A percentile compares a stretch with the other conserved stretches of the same genome.
Conservation (phyloP, 306 rosid genomes). For the Cucurbita argyrosperma region DNA sequence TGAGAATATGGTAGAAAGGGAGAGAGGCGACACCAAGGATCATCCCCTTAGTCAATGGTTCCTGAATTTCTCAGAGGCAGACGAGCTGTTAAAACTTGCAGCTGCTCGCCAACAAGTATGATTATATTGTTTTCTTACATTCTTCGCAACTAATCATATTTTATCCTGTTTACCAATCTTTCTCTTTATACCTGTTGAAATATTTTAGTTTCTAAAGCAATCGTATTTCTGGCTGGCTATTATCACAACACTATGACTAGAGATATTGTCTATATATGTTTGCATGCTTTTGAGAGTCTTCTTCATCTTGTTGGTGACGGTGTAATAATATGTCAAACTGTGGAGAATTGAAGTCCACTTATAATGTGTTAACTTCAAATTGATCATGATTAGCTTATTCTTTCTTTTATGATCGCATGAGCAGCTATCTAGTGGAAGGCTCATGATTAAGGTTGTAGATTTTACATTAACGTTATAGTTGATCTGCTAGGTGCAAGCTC, state of each 20-base stretch:
- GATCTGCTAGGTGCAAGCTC: constrained; percentile 76
- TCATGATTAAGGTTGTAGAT: neutral
- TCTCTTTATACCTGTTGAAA: neutral
- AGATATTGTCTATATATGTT: neutral
- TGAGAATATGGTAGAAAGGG: constrained; percentile 37
- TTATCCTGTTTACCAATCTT: neutral
- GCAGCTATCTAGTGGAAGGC: neutral
- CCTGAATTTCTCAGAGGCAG: constrained; percentile 94
- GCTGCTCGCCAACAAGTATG: constrained; percentile 91
- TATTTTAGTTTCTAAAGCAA: neutral
- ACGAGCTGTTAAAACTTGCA: constrained; percentile 89
- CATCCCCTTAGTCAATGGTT: constrained; percentile 79
- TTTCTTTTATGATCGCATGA: neutral
- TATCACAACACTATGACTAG: neutral
- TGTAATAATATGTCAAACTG: neutral
- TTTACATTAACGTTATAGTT: constrained; percentile 7
- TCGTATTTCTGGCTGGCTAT: neutral
- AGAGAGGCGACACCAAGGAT: constrained; percentile 67
- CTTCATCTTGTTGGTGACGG: neutral
- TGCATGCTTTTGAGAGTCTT: neutral
- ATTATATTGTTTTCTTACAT: constrained; percentile 9
- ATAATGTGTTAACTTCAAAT: neutral
- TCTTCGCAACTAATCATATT: neutral
- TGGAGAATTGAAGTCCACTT: neutral
- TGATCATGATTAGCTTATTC: neutral